A percentile compares a stretch with the other conserved stretches of the same genome.
Evolutionary conservation across 225 moss, liverwort and hornwort genomes (phyloP).

Genomic region (Pseudoscleropodium purum): DNA sequence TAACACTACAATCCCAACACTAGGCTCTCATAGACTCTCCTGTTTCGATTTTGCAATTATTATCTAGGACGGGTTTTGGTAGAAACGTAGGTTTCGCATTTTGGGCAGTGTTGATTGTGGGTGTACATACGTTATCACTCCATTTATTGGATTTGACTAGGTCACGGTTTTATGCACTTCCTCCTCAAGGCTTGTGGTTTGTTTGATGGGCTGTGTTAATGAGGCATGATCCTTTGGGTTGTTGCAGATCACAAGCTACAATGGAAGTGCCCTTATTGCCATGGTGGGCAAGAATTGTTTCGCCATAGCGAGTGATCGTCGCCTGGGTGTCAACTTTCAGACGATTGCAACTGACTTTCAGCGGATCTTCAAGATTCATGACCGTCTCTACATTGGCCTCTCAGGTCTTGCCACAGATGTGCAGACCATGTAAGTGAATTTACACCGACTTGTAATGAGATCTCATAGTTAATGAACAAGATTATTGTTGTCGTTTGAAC

Average conservation of each 20-base stretch:
- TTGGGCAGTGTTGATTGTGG: not conserved
- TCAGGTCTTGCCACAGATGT: slow-evolving; percentile 97
- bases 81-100: not conserved
- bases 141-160: not conserved
- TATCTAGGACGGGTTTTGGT: not conserved
- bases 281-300: slow-evolving; percentile 93
- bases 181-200: not conserved
- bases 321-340: slow-evolving; percentile 87
- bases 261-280: slow-evolving; percentile 93
- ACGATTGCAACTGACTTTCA: slow-evolving; percentile 94
- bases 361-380: slow-evolving; percentile 85
- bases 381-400: slow-evolving; percentile 74
- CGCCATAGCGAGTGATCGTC: slow-evolving; percentile 91
- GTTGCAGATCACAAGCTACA: slow-evolving; percentile 80
- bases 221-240: not conserved
- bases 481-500: not conserved
- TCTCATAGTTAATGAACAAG: not conserved
- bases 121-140: not conserved
- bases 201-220: not conserved
- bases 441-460: not conserved
- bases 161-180: not conserved
- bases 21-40: not conserved
- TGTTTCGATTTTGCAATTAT: not conserved
- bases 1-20: not conserved
- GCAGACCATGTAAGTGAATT: slow-evolving; percentile 54